A percentile compares a stretch with the other conserved stretches of the same genome.
Evolutionary conservation across 148 eudicot genomes (phyloP).

Genomic region (Persicaria maculosa): DNA sequence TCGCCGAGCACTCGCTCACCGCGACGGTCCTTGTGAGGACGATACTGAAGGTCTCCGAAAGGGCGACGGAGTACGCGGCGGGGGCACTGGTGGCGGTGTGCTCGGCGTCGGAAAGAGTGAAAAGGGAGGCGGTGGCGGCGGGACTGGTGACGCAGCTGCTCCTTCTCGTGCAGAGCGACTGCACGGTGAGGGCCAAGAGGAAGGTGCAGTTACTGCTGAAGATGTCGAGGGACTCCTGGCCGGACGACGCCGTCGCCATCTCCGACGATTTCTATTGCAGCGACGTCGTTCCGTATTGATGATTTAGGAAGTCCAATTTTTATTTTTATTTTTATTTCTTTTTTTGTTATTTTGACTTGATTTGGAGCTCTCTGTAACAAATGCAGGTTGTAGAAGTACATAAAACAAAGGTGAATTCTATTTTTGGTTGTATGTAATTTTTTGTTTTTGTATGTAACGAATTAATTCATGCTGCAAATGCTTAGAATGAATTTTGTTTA

Average conservation of each 20-base stretch:
- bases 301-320: background rate
- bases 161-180: slow-evolving; percentile 75
- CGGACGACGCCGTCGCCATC: slow-evolving; percentile 42
- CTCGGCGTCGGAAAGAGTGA: slow-evolving; percentile 53
- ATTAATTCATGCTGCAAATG: background rate
- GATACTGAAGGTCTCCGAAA: slow-evolving; percentile 50
- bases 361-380: background rate
- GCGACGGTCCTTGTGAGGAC: slow-evolving; percentile 58
- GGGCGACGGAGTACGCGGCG: slow-evolving; percentile 90
- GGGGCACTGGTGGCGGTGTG: slow-evolving; percentile 75
- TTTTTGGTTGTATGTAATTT: slow-evolving; percentile 6
- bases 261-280: slow-evolving; percentile 65
- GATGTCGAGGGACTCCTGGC: slow-evolving; percentile 74
- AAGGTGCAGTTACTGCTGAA: slow-evolving; percentile 80
- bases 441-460: background rate
- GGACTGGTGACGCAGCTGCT: slow-evolving; percentile 77
- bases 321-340: background rate
- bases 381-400: background rate
- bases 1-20: slow-evolving; percentile 58
- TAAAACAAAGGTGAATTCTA: slow-evolving; percentile 1
- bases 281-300: slow-evolving; percentile 63
- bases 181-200: slow-evolving; percentile 74
- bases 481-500: background rate
- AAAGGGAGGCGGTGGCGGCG: slow-evolving; percentile 72
- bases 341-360: background rate